A percentile compares a stretch with the other conserved stretches of the same genome.
phyloP scores from a whole-genome alignment of 1,284 basidiomycete genomes.

The Chondrostereum purpureum region DNA sequence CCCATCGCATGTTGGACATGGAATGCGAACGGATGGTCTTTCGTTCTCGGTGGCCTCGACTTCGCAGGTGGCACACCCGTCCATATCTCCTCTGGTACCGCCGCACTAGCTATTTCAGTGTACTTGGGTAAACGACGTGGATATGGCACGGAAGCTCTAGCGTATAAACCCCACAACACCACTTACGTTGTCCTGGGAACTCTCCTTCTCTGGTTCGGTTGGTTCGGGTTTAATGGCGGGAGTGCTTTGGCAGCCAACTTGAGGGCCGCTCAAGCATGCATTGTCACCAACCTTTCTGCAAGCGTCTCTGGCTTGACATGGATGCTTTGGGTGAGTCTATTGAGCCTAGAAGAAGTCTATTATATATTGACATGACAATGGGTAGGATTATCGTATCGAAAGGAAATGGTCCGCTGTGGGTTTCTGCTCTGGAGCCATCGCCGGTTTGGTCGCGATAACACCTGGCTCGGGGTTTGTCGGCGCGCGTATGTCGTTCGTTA shows the following conservation, averaged over 20 bases:
- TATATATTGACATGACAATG: too few relatives aligned
- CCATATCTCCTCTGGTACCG: constrained; percentile 88
- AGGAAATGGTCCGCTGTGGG: constrained; percentile 91
- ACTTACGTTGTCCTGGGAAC: constrained; percentile 91
- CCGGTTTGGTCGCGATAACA: constrained; percentile 88
- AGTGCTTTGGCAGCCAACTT: constrained; percentile 83
- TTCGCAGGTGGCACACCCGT: constrained; percentile 97
- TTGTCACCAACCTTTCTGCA: constrained; percentile 89
- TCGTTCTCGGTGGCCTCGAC: constrained; percentile 74
- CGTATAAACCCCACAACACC: constrained; percentile 85
- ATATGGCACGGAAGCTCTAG: constrained; percentile 87
- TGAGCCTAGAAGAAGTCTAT: not conserved
- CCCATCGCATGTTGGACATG: constrained; percentile 95
- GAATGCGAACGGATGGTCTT: constrained; percentile 86
- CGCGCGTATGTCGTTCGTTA: constrained; percentile 59
- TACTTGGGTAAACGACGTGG: constrained; percentile 90
- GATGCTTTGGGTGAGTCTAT: constrained; percentile 81
- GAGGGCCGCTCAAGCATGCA: constrained; percentile 83
- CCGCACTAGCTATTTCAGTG: constrained; percentile 86
- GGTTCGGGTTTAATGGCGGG: constrained; percentile 92
- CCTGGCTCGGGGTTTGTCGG: constrained; percentile 90
- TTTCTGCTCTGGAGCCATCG: constrained; percentile 93
- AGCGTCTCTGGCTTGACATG: constrained; percentile 86
- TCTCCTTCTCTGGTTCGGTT: constrained; percentile 96
- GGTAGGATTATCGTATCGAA: constrained; percentile 86